These are phyloP conservation scores for Fallopia convolvulus DNA, from an alignment of 148 eudicot genomes.

Conservation along the genomic window DNA sequence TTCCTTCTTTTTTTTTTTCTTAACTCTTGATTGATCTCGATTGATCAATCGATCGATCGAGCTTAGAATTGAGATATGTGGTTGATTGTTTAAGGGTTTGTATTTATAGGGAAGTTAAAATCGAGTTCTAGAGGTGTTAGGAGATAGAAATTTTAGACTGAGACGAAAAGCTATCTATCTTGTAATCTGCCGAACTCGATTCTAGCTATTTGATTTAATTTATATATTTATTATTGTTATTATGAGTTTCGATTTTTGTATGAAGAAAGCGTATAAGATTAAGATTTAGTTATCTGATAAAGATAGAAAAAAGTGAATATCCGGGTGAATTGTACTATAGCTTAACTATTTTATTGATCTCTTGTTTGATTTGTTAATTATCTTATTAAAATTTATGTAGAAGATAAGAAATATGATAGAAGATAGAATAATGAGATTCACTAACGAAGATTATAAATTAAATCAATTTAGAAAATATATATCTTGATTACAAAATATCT, in stretches of 20 bases:
- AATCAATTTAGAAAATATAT: too few species aligned
- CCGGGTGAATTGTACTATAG: too few species aligned
- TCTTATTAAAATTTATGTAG: not conserved
- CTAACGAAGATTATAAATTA: too few species aligned
- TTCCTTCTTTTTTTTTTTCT: not conserved
- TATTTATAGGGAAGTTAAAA: not conserved
- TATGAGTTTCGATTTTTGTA: not conserved
- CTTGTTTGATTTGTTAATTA: too few species aligned
- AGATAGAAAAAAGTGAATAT: too few species aligned
- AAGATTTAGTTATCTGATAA: not conserved
- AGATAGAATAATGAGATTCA: not conserved
- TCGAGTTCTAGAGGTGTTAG: not conserved
- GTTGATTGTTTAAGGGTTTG: not conserved
- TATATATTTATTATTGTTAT: not conserved
- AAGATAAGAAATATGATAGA: too few species aligned
- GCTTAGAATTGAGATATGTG: not conserved
- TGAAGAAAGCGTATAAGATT: not conserved
- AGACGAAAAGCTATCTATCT: slow-evolving; percentile 1
- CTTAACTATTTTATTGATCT: too few species aligned
- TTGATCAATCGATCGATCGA: not conserved
- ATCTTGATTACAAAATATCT: not conserved
- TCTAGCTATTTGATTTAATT: not conserved
- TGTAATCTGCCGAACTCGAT: not conserved
- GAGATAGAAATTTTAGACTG: not conserved
- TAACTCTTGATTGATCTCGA: not conserved